Base-by-base conservation (phyloP, 192 early-diverging fungal species). In the Backusella mclennaniae region DNA sequence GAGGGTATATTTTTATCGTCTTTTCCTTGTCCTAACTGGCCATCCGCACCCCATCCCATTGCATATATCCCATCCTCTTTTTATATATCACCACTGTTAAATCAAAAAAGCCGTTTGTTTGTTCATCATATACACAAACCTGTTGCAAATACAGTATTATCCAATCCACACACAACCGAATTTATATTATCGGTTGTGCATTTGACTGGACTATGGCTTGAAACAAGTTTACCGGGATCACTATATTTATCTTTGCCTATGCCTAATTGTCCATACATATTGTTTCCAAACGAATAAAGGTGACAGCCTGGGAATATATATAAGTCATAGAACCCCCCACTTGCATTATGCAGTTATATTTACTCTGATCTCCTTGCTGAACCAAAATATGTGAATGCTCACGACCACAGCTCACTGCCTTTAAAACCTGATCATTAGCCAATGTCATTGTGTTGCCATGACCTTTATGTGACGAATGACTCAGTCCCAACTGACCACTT, bases 21-120 rank as follows among this genome's bases (percentile, higher is more conserved):
- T 29, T 82, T 84, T 1, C 91, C 91, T 21, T 88, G 76, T 15
- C 92, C 92, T 35, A 93, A 79, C 82, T 93, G 92, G 8, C 92
- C 92, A 73, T 93, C 92, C n/a, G 91, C 85, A 17, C 91, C 88
- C 92, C 92, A 93, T 39, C 92, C 92, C 91, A 93, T 91, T 0
- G 89, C 84, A 77, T 90, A 91, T 38, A 91, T 69, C 5, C 84
- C 85, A 11, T 67, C 41, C 66, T 87, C 86, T 81, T 76, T 23
- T 63, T 12, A 29, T 7, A 26, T 29, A 6, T 12, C 23, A 26
- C 12, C 23, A 29, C 12, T 63, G 26, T 26, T 29, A 74, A 21
- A 11, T 23, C 75, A 67, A 38, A 26, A 26, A 6, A 15, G 11
- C 8, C 21, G 26, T 66, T 19, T 35, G 23, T n/a, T 56, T 66